Base-by-base conservation (phyloP, 805 yeast species). In the Zygosaccharomyces gambellarensis region DNA sequence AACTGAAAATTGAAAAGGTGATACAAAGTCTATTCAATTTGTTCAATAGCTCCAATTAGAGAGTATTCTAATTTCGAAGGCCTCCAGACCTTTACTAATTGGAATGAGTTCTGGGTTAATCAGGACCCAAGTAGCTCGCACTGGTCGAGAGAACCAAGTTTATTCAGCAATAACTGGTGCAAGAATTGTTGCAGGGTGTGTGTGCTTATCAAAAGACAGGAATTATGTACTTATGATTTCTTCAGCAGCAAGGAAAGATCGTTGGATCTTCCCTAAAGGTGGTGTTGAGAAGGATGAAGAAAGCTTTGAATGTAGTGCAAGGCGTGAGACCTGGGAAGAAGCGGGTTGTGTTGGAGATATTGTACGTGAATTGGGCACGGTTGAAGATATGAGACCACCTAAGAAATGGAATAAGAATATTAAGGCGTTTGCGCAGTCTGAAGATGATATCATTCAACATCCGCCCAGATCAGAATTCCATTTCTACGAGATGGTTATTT, bases 271-370 rank as follows among this genome's bases (percentile, higher is more conserved):
- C 3, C 99, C 99, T 4, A 94, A 94, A 65, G 99, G 99, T 30
- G 99, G 99, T 1, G 82, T 90, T 36, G 99, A 94, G 68, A 64
- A 64, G 27, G 99, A 94, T 66, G 99, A 88, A 67, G 44, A 58
- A 19, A 67, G 72, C 56, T 71, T 60, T 53, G 53, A 61, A 12
- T 46, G 69, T 3, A 71, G 87, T 4, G 97, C 97, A 0, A 71
- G 77, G 14, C 74, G 99, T 51, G 99, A 94, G 64, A 87, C 96
- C 0, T 94, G 99, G 99, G 99, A 94, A 67, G 99, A 94, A 69
- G 94, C 96, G 0, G 99, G 99, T 0, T 87, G 87, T 22, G 78
- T 77, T 31, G 96, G 97, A 6, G 70, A 64, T 14, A 74, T 90
- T 3, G 59, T 72, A 3, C 58, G 62, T 36, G 73, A 74, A 50